A percentile compares a stretch with the other conserved stretches of the same genome.
Conservation (phyloP, 2,329 filamentous ascomycete species). For the Penicillium sp. region DNA sequence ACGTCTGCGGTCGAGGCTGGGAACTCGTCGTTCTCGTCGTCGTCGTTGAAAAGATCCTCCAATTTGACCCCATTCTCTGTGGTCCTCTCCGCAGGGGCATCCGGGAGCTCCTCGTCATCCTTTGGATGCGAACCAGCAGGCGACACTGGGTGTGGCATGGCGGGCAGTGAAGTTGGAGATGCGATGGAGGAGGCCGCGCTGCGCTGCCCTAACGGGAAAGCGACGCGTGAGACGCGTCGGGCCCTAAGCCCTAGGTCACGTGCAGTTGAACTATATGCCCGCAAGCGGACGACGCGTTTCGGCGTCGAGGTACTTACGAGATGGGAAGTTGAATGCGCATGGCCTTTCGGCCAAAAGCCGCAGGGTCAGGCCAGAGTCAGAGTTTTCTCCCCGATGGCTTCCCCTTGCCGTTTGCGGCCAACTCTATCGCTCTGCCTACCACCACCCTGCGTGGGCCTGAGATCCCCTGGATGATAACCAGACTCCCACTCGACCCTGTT, state of each 20-base stretch:
- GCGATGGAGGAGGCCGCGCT: conserved; percentile 1
- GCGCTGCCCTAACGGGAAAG: conserved; percentile 28
- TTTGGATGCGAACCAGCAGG: conserved; percentile 44
- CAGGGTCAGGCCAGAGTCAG: neutral
- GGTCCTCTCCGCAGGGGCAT: conserved; percentile 35
- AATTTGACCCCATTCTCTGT: conserved; percentile 47
- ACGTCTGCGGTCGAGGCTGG: conserved; percentile 55
- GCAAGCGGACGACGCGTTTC: conserved; percentile 14
- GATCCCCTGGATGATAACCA: conserved; percentile 22
- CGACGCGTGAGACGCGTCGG: conserved; percentile 30
- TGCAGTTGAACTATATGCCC: conserved; percentile 14
- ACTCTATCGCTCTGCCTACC: conserved; percentile 14
- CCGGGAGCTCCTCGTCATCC: conserved; percentile 48
- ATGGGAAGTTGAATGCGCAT: neutral
- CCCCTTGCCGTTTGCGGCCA: conserved; percentile 20
- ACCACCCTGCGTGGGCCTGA: no score
- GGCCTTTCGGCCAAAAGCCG: neutral
- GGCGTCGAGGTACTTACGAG: no score
- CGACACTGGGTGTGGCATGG: conserved; percentile 45
- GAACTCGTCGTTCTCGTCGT: conserved; percentile 62
- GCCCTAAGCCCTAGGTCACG: conserved; percentile 30
- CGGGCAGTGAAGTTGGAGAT: conserved; percentile 8
- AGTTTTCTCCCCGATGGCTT: neutral
- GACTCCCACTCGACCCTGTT: conserved; percentile 8
- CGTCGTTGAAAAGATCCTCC: conserved; percentile 65